phyloP scores from a whole-genome alignment of 2,329 filamentous ascomycete genomes.

The Allantophomopsis lycopodina region DNA sequence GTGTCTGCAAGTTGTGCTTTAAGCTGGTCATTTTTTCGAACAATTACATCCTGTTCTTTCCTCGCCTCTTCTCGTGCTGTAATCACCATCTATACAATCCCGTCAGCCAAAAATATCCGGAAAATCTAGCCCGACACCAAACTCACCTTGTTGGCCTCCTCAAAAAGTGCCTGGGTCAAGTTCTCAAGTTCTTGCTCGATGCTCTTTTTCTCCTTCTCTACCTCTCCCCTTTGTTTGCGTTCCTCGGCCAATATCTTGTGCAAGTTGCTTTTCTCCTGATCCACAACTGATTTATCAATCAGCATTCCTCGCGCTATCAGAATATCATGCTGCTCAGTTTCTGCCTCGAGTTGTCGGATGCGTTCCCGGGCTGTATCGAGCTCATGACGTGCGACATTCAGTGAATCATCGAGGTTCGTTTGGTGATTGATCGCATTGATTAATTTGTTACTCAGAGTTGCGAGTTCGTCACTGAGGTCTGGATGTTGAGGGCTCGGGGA shows the following conservation, averaged over 20 bases:
- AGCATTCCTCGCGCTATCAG: slow-evolving; percentile 61
- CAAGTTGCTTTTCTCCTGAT: slow-evolving; percentile 53
- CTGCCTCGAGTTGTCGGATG: slow-evolving; percentile 52
- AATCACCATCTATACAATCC: slow-evolving; percentile 81
- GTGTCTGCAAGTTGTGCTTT: slow-evolving; percentile 76
- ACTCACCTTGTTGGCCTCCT: slow-evolving; percentile 79
- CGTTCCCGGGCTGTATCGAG: slow-evolving; percentile 58
- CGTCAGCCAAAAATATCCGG: slow-evolving; percentile 54
- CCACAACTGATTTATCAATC: slow-evolving; percentile 61
- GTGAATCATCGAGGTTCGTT: slow-evolving; percentile 76
- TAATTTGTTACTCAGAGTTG: slow-evolving; percentile 84
- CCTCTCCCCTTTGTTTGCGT: slow-evolving; percentile 45
- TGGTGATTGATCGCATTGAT: slow-evolving; percentile 97
- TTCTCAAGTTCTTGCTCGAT: slow-evolving; percentile 90
- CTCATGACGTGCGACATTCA: slow-evolving; percentile 73
- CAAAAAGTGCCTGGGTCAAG: slow-evolving; percentile 84
- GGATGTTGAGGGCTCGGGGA: slow-evolving; percentile 30
- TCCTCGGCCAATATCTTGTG: slow-evolving; percentile 49
- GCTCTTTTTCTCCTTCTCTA: slow-evolving; percentile 68
- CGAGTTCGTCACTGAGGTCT: slow-evolving; percentile 60
- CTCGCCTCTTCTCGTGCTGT: slow-evolving; percentile 81
- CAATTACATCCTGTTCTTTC: slow-evolving; percentile 65
- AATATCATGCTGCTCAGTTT: slow-evolving; percentile 47
- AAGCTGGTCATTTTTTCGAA: slow-evolving; percentile 79
- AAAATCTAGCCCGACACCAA: background rate